Evolutionary conservation across 2,329 filamentous ascomycete genomes (phyloP), one percentile per base, ranked within the genome.

Genomic region (Apiospora arundinis): DNA sequence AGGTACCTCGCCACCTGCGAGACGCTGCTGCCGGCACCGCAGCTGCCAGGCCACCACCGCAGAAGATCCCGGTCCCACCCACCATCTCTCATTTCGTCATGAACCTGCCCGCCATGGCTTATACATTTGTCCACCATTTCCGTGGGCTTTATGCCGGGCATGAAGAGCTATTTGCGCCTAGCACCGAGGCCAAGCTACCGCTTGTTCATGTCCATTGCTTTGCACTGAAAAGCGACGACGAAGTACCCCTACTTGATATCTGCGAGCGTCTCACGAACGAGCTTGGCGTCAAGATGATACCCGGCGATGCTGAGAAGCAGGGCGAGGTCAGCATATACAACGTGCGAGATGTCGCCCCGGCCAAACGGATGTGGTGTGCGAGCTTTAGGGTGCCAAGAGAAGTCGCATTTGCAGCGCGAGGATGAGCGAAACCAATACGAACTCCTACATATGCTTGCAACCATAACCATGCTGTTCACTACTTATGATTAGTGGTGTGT

Each of bases 201-300:
- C 87, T 97, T 83, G 86, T 98, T 16, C 96, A 99, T 81, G 93
- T 93, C n/a, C 94, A 99, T 84, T 97, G 95, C 84, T 99, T 99
- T 83, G 92, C 92, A 32, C 91, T 92, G 56, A 95, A 97, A 83
- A 91, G 88, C 68, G 92, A 94, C 46, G 91, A 94, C 76, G 92
- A 94, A 72, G 87, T 89, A 3, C 89, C 90, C 69, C 84, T 88
- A 73, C 81, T 80, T 2, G 88, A 93, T 71, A 91, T 95, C 71
- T 93, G 91, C 78, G 84, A 88, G 74, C 87, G 92, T 69, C 87
- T 96, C 56, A 89, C 89, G 2, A 80, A 86, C 74, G 87, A 91
- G 74, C 81, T 95, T 49, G 87, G 87, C 0, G 86, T 86, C 73
- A 82, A 85, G 4, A 87, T 94, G 77, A 87, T 83, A 48, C 80